A percentile compares a stretch with the other conserved stretches of the same genome.
Conservation (phyloP, 1,284 basidiomycete species). For the Boletellus deceptivus region DNA sequence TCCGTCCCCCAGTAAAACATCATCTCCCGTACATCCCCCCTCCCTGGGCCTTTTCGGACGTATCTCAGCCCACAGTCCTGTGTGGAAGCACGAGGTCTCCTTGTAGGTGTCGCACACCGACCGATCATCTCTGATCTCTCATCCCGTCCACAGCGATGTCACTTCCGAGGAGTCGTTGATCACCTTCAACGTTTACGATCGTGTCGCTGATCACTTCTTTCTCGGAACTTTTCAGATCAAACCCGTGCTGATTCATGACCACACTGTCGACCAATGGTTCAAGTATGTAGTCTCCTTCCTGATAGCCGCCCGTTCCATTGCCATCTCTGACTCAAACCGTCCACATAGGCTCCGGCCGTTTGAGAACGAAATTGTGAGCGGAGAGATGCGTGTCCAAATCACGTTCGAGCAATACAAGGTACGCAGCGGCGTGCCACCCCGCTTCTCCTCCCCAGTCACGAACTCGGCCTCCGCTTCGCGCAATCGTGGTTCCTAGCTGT, state of each 20-base stretch:
- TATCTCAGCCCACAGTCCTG: conserved; percentile 80
- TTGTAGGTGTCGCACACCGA: conserved; percentile 63
- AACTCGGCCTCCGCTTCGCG: conserved; percentile 17
- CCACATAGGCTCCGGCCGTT: conserved; percentile 66
- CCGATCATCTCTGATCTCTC: conserved; percentile 17
- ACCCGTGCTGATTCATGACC: conserved; percentile 86
- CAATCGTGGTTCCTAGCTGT: conserved; percentile 20
- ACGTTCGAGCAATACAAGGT: conserved; percentile 92
- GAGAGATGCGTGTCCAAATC: conserved; percentile 93
- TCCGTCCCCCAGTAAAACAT: conserved; percentile 36
- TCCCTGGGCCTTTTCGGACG: conserved; percentile 60
- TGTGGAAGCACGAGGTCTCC: conserved; percentile 98
- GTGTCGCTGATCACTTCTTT: conserved; percentile 84
- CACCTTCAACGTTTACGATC: conserved; percentile 92
- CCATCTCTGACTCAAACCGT: conserved; percentile 13
- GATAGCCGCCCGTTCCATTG: neutral
- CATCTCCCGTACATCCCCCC: conserved; percentile 37
- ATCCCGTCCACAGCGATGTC: conserved; percentile 70
- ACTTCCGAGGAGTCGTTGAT: conserved; percentile 88
- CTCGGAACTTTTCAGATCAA: conserved; percentile 91
- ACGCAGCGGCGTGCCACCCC: conserved; percentile 17
- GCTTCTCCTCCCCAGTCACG: conserved; percentile 24
- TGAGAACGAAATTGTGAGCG: conserved; percentile 80
- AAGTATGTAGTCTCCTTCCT: conserved; percentile 52
- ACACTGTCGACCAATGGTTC: conserved; percentile 98